Evolutionary conservation across 805 yeast species (phyloP).

Genomic region (Cyberlindnera petersonii): DNA sequence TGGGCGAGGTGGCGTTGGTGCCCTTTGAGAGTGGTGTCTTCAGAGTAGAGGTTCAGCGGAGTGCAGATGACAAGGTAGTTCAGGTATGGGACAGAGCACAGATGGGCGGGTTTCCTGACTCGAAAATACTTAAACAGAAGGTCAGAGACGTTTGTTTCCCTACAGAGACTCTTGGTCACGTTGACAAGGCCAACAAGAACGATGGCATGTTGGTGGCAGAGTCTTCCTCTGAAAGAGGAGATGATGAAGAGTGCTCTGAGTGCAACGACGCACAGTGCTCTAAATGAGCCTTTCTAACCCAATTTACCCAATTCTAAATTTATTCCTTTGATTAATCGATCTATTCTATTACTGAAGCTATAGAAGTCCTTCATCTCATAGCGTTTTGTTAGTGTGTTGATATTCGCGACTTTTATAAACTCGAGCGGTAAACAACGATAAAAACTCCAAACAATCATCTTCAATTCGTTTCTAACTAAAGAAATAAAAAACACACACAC

Average conservation of each 20-base stretch:
- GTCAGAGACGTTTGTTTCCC: slow-evolving; percentile 62
- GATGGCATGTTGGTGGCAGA: slow-evolving; percentile 18
- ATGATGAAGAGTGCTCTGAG: slow-evolving; percentile 17
- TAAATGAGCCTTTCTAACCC: background rate
- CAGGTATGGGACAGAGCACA: slow-evolving; percentile 57
- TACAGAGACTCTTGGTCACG: slow-evolving; percentile 54
- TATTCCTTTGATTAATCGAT: too few relatives aligned
- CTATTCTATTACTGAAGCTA: too few relatives aligned
- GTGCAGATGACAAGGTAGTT: slow-evolving; percentile 29
- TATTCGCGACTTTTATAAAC: too few relatives aligned
- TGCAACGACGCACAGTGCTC: slow-evolving; percentile 13
- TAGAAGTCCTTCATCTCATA: too few relatives aligned
- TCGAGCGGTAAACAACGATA: too few relatives aligned
- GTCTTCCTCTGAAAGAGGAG: slow-evolving; percentile 1
- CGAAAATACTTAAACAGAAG: slow-evolving; percentile 67
- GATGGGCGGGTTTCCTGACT: slow-evolving; percentile 82
- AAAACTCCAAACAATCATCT: too few relatives aligned
- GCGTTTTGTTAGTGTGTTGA: too few relatives aligned
- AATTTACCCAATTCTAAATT: too few relatives aligned
- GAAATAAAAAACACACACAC: too few relatives aligned
- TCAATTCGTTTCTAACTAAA: too few relatives aligned
- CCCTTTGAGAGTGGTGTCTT: slow-evolving; percentile 57
- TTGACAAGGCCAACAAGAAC: slow-evolving; percentile 38
- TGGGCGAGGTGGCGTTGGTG: slow-evolving; percentile 51
- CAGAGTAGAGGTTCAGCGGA: slow-evolving; percentile 46